Evolutionary conservation across 2,329 filamentous ascomycete species (phyloP), one percentile per base, ranked within the genome.

Genomic region (Venturia nashicola): DNA sequence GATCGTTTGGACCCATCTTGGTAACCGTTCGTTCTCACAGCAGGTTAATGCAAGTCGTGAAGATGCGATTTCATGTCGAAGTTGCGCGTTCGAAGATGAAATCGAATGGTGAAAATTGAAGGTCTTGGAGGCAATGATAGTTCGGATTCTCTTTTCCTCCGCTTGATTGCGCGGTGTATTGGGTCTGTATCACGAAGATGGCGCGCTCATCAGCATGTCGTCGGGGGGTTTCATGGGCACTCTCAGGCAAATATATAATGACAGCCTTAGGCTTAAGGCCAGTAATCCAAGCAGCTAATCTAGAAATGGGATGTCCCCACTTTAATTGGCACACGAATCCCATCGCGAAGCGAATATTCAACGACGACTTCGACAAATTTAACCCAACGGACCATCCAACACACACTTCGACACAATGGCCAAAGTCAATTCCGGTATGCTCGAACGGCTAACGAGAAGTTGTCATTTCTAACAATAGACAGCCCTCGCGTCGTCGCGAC

Each of bases 401-500:
- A 44, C 60, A 68, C 65, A 65, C 67, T 39, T 74, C 74, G 71
- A 72, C 83, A 84, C 78, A 79, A 90, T 90, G 87, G 84, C 81
- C 76, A 90, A 89, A 80, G 82, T 88, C 77, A 86, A 83, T 81
- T 77, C 75, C 74, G 76, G 82, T 84, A 57, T 57, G 51, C 27
- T 34, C 14, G 18, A 7, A 36, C 6, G 18, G 27, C 48, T 20
- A 2, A 11, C 18, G 8, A 5, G 14, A 36, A n/a, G 11, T 9
- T 5, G 7, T 36, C 51, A n/a, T 7, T 4, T 36, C 32, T 57
- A 57, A 57, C 51, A 36, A 14, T 12, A 57, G 14, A 36, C 32
- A 66, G 65, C 43, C 16, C 43, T 91, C 75, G 78, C 83, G 79
- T 90, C 90, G 80, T 96, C 91, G 77, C 87, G 93, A 82, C 89